Evolutionary conservation across 2,329 filamentous ascomycete species (phyloP).

Genomic region (Purpureocillium takamizusanense): DNA sequence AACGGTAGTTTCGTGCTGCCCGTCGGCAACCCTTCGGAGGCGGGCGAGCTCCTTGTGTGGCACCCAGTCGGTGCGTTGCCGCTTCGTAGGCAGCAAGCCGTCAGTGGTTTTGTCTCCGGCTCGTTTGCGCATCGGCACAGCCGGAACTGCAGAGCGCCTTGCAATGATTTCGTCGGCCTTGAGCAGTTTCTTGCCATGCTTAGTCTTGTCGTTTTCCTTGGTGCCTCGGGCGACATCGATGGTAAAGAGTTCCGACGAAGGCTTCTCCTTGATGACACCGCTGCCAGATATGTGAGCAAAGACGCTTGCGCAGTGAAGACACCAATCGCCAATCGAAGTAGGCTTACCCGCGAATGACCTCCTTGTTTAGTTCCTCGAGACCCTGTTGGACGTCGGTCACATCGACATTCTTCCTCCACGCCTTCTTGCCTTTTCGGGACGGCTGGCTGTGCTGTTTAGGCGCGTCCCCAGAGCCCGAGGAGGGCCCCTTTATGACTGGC

Average conservation of each 20-base stretch:
- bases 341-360: conserved; percentile 78
- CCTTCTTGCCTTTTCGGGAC: conserved; percentile 95
- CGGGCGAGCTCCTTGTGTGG: conserved; percentile 75
- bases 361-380: conserved; percentile 73
- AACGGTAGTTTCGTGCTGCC: conserved; percentile 47
- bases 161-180: conserved; percentile 90
- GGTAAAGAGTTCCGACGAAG: conserved; percentile 75
- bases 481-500: conserved; percentile 41
- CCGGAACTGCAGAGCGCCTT: conserved; percentile 71
- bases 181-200: conserved; percentile 65
- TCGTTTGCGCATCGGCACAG: conserved; percentile 72
- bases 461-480: conserved; percentile 42
- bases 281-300: conserved; percentile 33
- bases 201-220: conserved; percentile 51
- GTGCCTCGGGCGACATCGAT: conserved; percentile 68
- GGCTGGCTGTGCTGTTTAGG: conserved; percentile 80
- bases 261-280: conserved; percentile 76
- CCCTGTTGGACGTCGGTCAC: conserved; percentile 77
- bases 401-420: conserved; percentile 98
- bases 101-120: conserved; percentile 60
- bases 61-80: conserved; percentile 68
- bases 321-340: not conserved
- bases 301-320: not conserved
- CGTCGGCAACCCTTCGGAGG: conserved; percentile 70
- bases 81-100: conserved; percentile 66